A percentile compares a stretch with the other conserved stretches of the same genome.
phyloP scores from a whole-genome alignment of 306 rosid species.

The Boehmeria nivea region DNA sequence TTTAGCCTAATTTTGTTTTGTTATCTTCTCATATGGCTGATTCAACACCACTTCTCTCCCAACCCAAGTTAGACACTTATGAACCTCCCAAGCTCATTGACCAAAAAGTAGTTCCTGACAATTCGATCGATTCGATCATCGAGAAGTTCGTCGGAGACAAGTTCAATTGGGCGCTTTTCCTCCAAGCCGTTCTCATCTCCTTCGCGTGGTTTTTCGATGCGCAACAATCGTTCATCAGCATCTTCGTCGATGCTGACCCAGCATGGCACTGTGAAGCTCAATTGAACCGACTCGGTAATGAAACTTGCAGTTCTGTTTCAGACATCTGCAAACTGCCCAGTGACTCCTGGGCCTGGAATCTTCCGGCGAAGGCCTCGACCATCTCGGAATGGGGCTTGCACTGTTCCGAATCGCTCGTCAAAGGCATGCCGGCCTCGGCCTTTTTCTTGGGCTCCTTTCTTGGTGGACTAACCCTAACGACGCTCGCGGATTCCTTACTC shows the following conservation, averaged over 20 bases:
- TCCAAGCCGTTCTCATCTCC: constrained; percentile 46
- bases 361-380: constrained; percentile 26
- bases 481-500: constrained; percentile 46
- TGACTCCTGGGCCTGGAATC: constrained; percentile 49
- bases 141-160: no score
- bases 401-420: constrained; percentile 26
- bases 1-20: no score
- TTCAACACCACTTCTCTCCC: no score
- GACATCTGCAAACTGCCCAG: constrained; percentile 26
- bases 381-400: constrained; percentile 50
- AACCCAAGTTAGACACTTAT: no score
- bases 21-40: no score
- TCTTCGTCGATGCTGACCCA: constrained; percentile 51
- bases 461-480: constrained; percentile 40
- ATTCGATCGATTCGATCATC: no score
- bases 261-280: constrained; percentile 37
- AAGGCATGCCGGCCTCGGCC: constrained; percentile 44
- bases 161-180: constrained; percentile 37
- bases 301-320: neutral
- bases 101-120: no score
- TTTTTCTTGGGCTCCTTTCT: constrained; percentile 50
- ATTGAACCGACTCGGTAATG: neutral
- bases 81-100: no score
- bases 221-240: constrained; percentile 48
- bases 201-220: constrained; percentile 57